phyloP scores from a whole-genome alignment of 2,329 filamentous ascomycete species.

The Periconia sp. region DNA sequence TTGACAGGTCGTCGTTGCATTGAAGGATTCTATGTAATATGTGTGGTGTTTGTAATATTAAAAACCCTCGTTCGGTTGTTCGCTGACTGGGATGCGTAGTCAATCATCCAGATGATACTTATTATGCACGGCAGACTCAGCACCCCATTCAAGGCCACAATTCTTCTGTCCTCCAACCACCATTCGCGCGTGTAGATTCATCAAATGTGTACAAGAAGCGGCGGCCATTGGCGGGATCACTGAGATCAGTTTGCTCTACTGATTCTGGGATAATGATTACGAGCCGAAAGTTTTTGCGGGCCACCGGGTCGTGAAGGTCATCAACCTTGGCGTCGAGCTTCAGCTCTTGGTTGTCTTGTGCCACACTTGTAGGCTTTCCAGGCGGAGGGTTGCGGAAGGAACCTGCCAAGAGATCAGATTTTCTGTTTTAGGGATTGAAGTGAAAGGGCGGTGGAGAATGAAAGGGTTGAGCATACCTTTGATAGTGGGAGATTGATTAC shows the following conservation, averaged over 20 bases:
- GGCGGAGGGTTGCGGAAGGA: conserved; percentile 63
- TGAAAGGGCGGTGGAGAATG: neutral
- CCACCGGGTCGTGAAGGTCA: conserved; percentile 69
- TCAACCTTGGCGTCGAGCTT: conserved; percentile 65
- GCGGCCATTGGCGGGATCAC: conserved; percentile 62
- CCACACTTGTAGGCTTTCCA: conserved; percentile 48
- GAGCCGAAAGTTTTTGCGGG: conserved; percentile 77
- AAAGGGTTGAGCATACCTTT: conserved; percentile 54
- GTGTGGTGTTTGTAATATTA: too few species aligned
- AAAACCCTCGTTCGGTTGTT: too few species aligned
- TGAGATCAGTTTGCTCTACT: conserved; percentile 74
- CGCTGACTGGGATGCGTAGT: too few species aligned
- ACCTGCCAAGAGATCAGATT: conserved; percentile 46
- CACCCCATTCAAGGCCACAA: conserved; percentile 31
- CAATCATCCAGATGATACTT: too few species aligned
- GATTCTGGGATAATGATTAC: conserved; percentile 82
- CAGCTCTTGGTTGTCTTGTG: conserved; percentile 48
- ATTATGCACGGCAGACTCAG: too few species aligned
- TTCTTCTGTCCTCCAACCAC: conserved; percentile 59
- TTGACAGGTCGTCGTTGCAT: too few species aligned
- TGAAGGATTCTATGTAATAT: too few species aligned
- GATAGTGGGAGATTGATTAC: conserved; percentile 80
- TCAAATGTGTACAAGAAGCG: conserved; percentile 70
- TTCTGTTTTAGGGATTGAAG: conserved; percentile 5
- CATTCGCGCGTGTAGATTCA: conserved; percentile 43